Evolutionary conservation across 2,329 filamentous ascomycete species (phyloP).

Genomic region (Beauveria bassiana): DNA sequence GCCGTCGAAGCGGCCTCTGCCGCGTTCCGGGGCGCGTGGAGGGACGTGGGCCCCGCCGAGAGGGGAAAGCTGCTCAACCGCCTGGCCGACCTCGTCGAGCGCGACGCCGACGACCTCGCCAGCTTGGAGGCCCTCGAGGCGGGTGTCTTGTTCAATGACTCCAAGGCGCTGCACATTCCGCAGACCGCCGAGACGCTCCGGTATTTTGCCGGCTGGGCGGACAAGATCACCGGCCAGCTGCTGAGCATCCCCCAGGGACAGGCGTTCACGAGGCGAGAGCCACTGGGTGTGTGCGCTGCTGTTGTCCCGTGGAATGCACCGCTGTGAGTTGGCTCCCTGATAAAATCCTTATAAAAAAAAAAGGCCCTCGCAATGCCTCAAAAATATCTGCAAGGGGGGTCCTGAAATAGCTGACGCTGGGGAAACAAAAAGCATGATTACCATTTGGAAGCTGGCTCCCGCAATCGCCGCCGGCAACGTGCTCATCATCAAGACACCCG

Average conservation of each 20-base stretch:
- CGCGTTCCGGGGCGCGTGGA: slow-evolving; percentile 13
- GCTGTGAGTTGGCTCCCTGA: slow-evolving; percentile 22
- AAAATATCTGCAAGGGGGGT: not conserved
- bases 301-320: slow-evolving; percentile 75
- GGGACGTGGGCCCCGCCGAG: slow-evolving; percentile 5
- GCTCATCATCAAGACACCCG: slow-evolving; percentile 53
- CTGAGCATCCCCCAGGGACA: slow-evolving; percentile 55
- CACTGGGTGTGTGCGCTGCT: slow-evolving; percentile 59
- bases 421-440: slow-evolving; percentile 13
- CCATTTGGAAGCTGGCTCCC: slow-evolving; percentile 68
- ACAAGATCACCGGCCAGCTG: slow-evolving; percentile 63
- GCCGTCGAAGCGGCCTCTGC: slow-evolving; percentile 13
- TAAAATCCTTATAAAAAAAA: not conserved
- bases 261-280: slow-evolving; percentile 61
- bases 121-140: slow-evolving; percentile 12
- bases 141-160: not conserved
- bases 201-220: slow-evolving; percentile 63
- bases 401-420: not conserved
- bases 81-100: slow-evolving; percentile 13
- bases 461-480: slow-evolving; percentile 52
- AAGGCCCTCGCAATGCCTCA: not conserved
- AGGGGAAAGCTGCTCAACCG: slow-evolving; percentile 10
- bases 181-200: slow-evolving; percentile 34
- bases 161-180: slow-evolving; percentile 13
- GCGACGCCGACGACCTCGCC: slow-evolving; percentile 9